A percentile compares a stretch with the other conserved stretches of the same genome.
These are phyloP conservation scores for Tulasnella sp. DNA, from an alignment of 768 basidiomycete species.

Conservation along the genomic window DNA sequence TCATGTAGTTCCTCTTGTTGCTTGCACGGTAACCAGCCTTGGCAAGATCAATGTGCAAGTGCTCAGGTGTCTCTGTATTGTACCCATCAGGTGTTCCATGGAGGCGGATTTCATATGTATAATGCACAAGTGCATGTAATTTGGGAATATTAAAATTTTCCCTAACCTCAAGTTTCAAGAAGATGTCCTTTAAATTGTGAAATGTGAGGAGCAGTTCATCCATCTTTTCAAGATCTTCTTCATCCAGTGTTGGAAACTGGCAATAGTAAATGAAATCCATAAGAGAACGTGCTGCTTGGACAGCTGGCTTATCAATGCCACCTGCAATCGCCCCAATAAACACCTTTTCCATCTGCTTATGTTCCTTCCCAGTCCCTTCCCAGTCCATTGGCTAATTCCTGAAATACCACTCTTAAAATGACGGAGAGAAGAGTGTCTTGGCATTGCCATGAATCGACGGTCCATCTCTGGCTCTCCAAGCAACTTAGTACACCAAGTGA, in stretches of 20 bases:
- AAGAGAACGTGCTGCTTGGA: constrained; percentile 30
- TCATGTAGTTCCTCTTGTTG: constrained; percentile 39
- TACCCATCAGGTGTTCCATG: constrained; percentile 39
- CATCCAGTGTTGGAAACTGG: not conserved
- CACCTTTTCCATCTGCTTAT: constrained; percentile 36
- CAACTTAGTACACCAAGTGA: constrained; percentile 36
- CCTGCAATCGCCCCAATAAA: constrained; percentile 38
- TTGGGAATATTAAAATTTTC: constrained; percentile 43
- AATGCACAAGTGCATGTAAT: constrained; percentile 37
- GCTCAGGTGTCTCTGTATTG: constrained; percentile 40
- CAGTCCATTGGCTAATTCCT: not conserved
- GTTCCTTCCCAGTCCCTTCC: constrained; percentile 25
- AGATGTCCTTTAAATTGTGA: constrained; percentile 21
- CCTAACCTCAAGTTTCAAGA: not conserved
- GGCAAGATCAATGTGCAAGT: constrained; percentile 32
- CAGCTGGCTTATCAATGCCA: constrained; percentile 24
- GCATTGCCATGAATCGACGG: constrained; percentile 28
- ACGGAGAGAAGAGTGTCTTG: constrained; percentile 26
- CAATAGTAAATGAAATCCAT: constrained; percentile 21
- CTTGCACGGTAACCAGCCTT: constrained; percentile 39
- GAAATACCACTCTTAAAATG: constrained; percentile 25
- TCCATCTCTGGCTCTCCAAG: constrained; percentile 30
- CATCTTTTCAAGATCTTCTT: constrained; percentile 25
- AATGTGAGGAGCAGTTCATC: too few species aligned
- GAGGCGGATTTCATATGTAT: constrained; percentile 32